Conservation (phyloP, 2,329 filamentous ascomycete genomes). For the Pezicula radicicola region DNA sequence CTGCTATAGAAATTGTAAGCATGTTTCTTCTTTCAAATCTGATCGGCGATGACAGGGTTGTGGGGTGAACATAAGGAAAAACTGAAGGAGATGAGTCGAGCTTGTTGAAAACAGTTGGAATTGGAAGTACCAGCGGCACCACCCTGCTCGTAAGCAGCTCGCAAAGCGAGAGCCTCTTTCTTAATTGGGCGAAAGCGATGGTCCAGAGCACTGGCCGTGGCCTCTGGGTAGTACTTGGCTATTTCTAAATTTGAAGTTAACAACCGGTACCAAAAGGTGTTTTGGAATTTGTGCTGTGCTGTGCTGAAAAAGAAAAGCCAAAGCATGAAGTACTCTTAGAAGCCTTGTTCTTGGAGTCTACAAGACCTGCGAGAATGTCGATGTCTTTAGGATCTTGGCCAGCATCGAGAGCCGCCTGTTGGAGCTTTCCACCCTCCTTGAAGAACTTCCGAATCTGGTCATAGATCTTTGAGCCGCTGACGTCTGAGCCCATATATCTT, state of each 20-base stretch:
- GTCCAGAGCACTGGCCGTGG: slow-evolving; percentile 20
- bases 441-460: not conserved
- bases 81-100: slow-evolving; percentile 5
- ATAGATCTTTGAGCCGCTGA: not conserved
- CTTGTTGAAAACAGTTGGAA: not conserved
- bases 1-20: slow-evolving; percentile 25
- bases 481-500: slow-evolving; percentile 1
- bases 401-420: not conserved
- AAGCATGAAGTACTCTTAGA: not conserved
- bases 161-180: slow-evolving; percentile 20
- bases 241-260: slow-evolving; percentile 19
- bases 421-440: not conserved
- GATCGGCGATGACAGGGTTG: slow-evolving; percentile 7
- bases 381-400: slow-evolving; percentile 1
- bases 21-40: slow-evolving; percentile 3
- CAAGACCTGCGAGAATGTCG: not conserved
- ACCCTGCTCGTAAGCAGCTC: not conserved
- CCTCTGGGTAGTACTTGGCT: slow-evolving; percentile 15
- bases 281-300: slow-evolving; percentile 1
- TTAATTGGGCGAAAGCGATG: slow-evolving; percentile 27
- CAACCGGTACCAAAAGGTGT: not conserved
- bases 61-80: slow-evolving; percentile 9
- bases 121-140: slow-evolving; percentile 11
- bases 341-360: not conserved
- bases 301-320: slow-evolving; percentile 3